Evolutionary conservation across 805 yeast genomes (phyloP).

Genomic region (Metschnikowia koreensis): DNA sequence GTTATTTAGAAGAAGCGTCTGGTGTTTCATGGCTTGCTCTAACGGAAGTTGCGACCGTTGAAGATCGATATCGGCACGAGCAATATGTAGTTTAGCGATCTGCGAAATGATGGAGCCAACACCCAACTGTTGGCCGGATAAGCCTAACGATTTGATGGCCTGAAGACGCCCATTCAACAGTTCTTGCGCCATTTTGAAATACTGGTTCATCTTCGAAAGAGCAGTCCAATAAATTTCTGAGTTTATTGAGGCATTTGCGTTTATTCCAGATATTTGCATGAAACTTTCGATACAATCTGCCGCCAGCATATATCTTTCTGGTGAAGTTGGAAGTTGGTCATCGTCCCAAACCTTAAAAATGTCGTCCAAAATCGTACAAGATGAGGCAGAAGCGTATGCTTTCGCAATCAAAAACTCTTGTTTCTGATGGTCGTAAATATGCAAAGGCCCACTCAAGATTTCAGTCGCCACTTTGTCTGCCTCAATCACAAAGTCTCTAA

Average conservation of each 20-base stretch:
- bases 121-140: constrained; percentile 19
- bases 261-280: constrained; percentile 35
- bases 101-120: constrained; percentile 35
- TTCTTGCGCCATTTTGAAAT: constrained; percentile 41
- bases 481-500: constrained; percentile 21
- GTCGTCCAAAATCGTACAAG: constrained; percentile 17
- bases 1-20: constrained; percentile 35
- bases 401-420: constrained; percentile 33
- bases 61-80: constrained; percentile 51
- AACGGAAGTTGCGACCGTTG: constrained; percentile 40
- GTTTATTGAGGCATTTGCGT: constrained; percentile 7
- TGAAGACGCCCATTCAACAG: constrained; percentile 18
- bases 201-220: constrained; percentile 35
- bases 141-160: not conserved
- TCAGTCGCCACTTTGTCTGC: constrained; percentile 22
- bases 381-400: constrained; percentile 16
- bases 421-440: constrained; percentile 18
- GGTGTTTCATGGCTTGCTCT: constrained; percentile 31
- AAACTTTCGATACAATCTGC: constrained; percentile 44
- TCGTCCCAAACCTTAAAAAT: constrained; percentile 36
- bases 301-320: constrained; percentile 41
- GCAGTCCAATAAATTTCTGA: constrained; percentile 37
- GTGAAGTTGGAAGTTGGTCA: constrained; percentile 22
- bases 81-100: constrained; percentile 44
- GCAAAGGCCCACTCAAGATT: constrained; percentile 18